Evolutionary conservation across 768 basidiomycete genomes (phyloP).

Genomic region (Mycena metata): DNA sequence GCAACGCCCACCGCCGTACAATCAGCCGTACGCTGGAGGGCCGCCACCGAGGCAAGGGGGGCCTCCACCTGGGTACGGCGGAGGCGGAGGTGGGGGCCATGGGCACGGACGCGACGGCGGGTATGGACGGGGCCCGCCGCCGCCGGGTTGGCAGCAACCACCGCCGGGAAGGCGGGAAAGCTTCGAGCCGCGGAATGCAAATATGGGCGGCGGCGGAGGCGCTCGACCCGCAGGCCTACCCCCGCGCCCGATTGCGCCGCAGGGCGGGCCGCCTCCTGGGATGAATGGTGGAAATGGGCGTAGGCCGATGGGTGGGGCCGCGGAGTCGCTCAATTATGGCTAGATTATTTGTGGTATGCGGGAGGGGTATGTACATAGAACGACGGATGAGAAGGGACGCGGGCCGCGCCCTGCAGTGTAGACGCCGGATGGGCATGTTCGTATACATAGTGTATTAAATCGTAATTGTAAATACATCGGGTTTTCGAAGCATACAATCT

Average conservation of each 20-base stretch:
- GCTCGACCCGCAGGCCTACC: conserved; percentile 26
- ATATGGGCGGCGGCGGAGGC: background rate
- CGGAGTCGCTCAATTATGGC: conserved; percentile 29
- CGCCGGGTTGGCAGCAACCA: background rate
- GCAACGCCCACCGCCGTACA: background rate
- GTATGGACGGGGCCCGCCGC: background rate
- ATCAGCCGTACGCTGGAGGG: background rate
- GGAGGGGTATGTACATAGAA: too few relatives aligned
- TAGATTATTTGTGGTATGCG: background rate
- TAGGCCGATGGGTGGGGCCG: background rate
- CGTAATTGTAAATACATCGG: too few relatives aligned
- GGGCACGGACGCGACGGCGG: too few relatives aligned
- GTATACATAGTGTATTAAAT: too few relatives aligned
- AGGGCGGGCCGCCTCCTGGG: conserved; percentile 10
- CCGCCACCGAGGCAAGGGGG: background rate
- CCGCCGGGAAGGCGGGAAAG: conserved; percentile 10
- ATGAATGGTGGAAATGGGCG: background rate
- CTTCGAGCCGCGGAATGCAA: conserved; percentile 9
- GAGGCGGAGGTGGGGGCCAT: background rate
- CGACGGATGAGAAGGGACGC: too few relatives aligned
- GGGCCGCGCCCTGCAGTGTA: too few relatives aligned
- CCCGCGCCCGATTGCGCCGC: conserved; percentile 29
- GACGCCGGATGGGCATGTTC: too few relatives aligned
- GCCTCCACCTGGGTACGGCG: background rate
- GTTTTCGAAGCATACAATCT: too few relatives aligned